phyloP scores from a whole-genome alignment of 1,284 basidiomycete species.

The Porodaedalea pini region DNA sequence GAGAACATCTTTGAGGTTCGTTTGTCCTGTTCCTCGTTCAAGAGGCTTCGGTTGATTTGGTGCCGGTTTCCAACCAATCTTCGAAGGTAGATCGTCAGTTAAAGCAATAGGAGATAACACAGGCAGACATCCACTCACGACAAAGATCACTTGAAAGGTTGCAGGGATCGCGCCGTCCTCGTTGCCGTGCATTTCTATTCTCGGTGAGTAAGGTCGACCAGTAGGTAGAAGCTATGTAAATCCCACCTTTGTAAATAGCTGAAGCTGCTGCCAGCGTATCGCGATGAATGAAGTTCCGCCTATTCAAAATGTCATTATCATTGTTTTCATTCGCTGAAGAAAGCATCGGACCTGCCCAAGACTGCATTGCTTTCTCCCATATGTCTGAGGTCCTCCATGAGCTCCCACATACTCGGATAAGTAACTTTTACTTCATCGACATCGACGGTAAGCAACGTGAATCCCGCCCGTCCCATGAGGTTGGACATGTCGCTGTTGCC shows the following conservation, averaged over 20 bases:
- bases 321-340: neutral
- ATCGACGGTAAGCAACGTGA: constrained; percentile 92
- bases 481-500: constrained; percentile 91
- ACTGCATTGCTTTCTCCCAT: constrained; percentile 98
- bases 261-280: constrained; percentile 91
- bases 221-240: constrained; percentile 2
- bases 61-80: constrained; percentile 99
- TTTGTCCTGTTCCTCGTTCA: constrained; percentile 79
- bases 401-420: constrained; percentile 96
- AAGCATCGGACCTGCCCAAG: constrained; percentile 59
- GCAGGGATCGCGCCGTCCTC: constrained; percentile 86
- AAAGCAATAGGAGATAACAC: neutral
- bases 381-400: constrained; percentile 87
- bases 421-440: constrained; percentile 89
- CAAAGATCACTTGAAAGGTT: constrained; percentile 94
- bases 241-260: constrained; percentile 85
- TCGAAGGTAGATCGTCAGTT: constrained; percentile 19
- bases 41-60: constrained; percentile 82
- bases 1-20: constrained; percentile 79
- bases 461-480: constrained; percentile 88
- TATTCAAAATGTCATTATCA: constrained; percentile 27
- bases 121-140: constrained; percentile 50
- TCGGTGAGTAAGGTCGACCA: neutral
- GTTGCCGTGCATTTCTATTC: constrained; percentile 77
- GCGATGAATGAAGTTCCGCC: constrained; percentile 68